Percentiles rank a stretch among this genome's conserved stretches.
Evolutionary conservation across 2,329 filamentous ascomycete species (phyloP).

Genomic region (Cytospora chrysosperma): DNA sequence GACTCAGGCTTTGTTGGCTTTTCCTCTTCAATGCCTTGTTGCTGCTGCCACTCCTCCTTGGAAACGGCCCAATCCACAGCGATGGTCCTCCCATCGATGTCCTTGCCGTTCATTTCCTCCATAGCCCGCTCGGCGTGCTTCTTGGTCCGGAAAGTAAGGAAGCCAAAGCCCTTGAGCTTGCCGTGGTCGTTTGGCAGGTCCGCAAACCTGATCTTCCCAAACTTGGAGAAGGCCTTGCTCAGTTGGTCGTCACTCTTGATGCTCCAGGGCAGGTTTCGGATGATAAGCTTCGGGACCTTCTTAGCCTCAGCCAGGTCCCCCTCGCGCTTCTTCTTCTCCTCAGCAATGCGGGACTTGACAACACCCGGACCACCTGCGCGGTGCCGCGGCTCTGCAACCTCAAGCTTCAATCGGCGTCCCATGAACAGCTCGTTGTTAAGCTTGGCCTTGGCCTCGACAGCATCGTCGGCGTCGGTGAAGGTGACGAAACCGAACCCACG

Average conservation of each 20-base stretch:
- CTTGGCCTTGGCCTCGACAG: constrained; percentile 74
- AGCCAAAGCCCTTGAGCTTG: constrained; percentile 84
- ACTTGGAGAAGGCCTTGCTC: constrained; percentile 75
- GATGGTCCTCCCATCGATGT: constrained; percentile 80
- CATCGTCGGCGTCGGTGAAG: constrained; percentile 91
- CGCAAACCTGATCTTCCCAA: constrained; percentile 86
- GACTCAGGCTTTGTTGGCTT: constrained; percentile 37
- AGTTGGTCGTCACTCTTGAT: constrained; percentile 85
- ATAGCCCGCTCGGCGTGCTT: constrained; percentile 92
- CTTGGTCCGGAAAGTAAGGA: constrained; percentile 81
- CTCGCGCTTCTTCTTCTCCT: constrained; percentile 52
- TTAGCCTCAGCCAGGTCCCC: constrained; percentile 60
- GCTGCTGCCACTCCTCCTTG: constrained; percentile 77
- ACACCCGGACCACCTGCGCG: constrained; percentile 50
- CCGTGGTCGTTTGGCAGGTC: constrained; percentile 78
- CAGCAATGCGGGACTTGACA: constrained; percentile 38
- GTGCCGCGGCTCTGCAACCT: constrained; percentile 83
- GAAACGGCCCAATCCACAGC: constrained; percentile 98
- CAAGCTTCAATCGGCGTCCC: constrained; percentile 79
- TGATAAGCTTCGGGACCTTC: constrained; percentile 73
- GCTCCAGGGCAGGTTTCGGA: constrained; percentile 94
- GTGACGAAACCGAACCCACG: constrained; percentile 97
- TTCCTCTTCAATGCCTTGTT: constrained; percentile 46
- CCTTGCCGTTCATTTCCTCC: constrained; percentile 81
- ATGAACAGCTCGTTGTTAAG: constrained; percentile 76